Conservation (phyloP, 1,139 yeast species). For the Protomyces pachydermus region DNA sequence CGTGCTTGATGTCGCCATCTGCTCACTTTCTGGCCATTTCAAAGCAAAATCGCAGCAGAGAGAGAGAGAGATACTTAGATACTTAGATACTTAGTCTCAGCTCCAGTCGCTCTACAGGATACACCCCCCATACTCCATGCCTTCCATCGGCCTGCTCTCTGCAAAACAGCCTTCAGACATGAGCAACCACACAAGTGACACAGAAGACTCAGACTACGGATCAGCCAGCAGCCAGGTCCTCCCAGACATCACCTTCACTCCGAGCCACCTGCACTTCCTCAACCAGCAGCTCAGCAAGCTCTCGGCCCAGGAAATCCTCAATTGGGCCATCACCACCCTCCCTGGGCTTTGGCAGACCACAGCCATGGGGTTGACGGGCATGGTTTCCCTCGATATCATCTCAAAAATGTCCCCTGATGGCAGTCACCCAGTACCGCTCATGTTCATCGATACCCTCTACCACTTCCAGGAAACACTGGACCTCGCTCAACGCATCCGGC, state of each 20-base stretch:
- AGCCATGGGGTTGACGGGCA: slow-evolving; percentile 90
- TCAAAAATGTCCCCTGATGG: slow-evolving; percentile 46
- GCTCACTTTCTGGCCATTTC: not conserved
- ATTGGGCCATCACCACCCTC: slow-evolving; percentile 77
- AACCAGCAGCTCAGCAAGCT: slow-evolving; percentile 56
- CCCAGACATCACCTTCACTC: slow-evolving; percentile 30
- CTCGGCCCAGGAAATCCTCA: slow-evolving; percentile 65
- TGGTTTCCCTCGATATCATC: slow-evolving; percentile 80
- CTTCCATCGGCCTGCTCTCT: slow-evolving; percentile 7
- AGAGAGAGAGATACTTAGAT: too few species aligned
- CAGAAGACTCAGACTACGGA: slow-evolving; percentile 21
- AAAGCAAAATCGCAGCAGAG: not conserved
- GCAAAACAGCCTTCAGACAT: not conserved
- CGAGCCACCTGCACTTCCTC: slow-evolving; percentile 38
- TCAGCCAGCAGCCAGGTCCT: slow-evolving; percentile 20
- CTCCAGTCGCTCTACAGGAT: too few species aligned
- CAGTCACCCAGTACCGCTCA: slow-evolving; percentile 58
- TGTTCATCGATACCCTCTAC: slow-evolving; percentile 83
- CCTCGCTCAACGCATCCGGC: slow-evolving; percentile 56
- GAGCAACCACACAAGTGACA: slow-evolving; percentile 16
- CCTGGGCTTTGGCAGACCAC: slow-evolving; percentile 85
- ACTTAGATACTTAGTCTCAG: too few species aligned
- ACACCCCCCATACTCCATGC: too few species aligned
- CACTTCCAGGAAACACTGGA: slow-evolving; percentile 90
- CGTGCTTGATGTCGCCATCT: not conserved